These are phyloP conservation scores for Quercus ilex DNA, from an alignment of 306 rosid genomes.

Conservation along the genomic window DNA sequence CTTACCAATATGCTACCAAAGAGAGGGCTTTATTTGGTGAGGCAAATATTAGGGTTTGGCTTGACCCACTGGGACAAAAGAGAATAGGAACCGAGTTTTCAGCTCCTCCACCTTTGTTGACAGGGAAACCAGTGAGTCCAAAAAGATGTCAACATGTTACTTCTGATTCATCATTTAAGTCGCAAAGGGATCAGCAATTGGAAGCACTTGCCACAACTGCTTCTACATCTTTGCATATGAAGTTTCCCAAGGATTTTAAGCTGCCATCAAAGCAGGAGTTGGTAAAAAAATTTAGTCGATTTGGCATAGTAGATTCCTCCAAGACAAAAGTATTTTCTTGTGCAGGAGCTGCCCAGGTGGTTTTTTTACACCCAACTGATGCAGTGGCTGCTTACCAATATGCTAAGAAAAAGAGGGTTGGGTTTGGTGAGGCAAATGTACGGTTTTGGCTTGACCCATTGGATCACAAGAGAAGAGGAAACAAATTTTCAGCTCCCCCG, in stretches of 20 bases:
- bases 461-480: conserved; percentile 23
- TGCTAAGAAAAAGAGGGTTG: conserved; percentile 29
- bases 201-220: conserved; percentile 4
- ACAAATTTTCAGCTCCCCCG: background rate
- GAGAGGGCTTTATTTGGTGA: conserved; percentile 22
- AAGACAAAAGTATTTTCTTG: conserved; percentile 18
- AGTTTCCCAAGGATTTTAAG: conserved; percentile 36
- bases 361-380: conserved; percentile 23
- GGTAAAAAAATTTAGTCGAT: conserved; percentile 34
- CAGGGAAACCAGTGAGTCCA: conserved; percentile 21
- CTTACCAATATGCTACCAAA: conserved; percentile 32
- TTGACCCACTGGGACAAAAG: conserved; percentile 22
- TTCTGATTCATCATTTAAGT: conserved; percentile 21
- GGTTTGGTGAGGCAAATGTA: conserved; percentile 25
- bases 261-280: conserved; percentile 33
- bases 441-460: conserved; percentile 34
- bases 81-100: conserved; percentile 14
- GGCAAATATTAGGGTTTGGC: conserved; percentile 35
- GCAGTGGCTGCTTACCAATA: conserved; percentile 32
- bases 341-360: conserved; percentile 29
- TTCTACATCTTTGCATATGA: conserved; percentile 26
- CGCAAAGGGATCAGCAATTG: conserved; percentile 13
- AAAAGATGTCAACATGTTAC: conserved; percentile 29
- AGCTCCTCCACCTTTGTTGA: conserved; percentile 5
- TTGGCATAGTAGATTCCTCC: conserved; percentile 36